These are phyloP conservation scores for Xylariaceae sp. DNA, from an alignment of 2,329 filamentous ascomycete genomes.

Conservation along the genomic window DNA sequence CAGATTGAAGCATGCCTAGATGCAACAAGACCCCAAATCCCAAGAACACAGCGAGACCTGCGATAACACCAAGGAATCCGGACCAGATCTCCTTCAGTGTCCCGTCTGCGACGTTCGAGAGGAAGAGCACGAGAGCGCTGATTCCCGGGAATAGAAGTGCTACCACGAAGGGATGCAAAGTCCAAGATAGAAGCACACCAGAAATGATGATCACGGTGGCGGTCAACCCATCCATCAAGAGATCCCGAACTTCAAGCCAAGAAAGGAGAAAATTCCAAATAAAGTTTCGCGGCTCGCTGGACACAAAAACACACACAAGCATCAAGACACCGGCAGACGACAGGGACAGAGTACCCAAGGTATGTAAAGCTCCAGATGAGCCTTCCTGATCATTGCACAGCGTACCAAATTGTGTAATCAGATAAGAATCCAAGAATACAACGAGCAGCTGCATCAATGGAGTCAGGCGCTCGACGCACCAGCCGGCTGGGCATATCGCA, in stretches of 20 bases:
- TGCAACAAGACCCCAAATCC: conserved; percentile 20
- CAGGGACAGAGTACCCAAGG: conserved; percentile 17
- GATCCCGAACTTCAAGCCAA: conserved; percentile 23
- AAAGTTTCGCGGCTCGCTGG: conserved; percentile 22
- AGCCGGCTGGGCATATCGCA: conserved; percentile 26
- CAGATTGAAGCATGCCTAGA: conserved; percentile 7
- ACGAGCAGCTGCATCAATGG: conserved; percentile 25
- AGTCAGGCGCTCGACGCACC: conserved; percentile 22
- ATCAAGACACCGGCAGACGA: conserved; percentile 18
- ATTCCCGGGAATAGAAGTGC: conserved; percentile 21
- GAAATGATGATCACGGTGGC: conserved; percentile 21
- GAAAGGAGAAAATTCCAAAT: conserved; percentile 27
- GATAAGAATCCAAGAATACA: conserved; percentile 26
- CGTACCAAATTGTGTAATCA: conserved; percentile 24
- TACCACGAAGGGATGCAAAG: conserved; percentile 24
- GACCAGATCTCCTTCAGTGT: conserved; percentile 21
- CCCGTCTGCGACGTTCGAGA: conserved; percentile 18
- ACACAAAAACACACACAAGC: conserved; percentile 25
- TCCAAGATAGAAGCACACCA: conserved; percentile 22
- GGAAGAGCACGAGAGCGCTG: conserved; percentile 21
- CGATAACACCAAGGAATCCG: conserved; percentile 14
- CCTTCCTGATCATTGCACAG: conserved; percentile 21
- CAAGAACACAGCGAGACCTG: conserved; percentile 18
- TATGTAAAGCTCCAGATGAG: conserved; percentile 17
- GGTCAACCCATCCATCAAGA: conserved; percentile 25